These are phyloP conservation scores for Venturia nashicola DNA, from an alignment of 2,329 filamentous ascomycete genomes.

Conservation along the genomic window DNA sequence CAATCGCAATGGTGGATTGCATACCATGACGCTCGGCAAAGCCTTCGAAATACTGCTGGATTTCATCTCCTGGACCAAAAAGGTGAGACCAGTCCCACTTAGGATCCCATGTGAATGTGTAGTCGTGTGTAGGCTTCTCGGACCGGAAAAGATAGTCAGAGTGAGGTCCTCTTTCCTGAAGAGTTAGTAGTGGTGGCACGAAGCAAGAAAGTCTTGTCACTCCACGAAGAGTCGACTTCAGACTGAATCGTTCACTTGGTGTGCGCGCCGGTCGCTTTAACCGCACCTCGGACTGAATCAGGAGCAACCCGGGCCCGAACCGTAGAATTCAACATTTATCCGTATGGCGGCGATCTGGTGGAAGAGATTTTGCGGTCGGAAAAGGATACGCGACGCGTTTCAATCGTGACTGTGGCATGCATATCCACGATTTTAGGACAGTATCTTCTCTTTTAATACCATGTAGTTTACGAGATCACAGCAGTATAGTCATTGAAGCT, in stretches of 20 bases:
- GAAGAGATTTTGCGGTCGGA: conserved; percentile 7
- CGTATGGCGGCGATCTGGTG: not conserved
- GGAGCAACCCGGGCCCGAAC: not conserved
- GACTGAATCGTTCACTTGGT: not conserved
- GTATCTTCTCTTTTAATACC: no score
- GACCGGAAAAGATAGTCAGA: no score
- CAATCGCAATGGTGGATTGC: not conserved
- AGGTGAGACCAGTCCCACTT: conserved; percentile 49
- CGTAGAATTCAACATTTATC: not conserved
- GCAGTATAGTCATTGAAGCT: no score
- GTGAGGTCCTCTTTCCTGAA: not conserved
- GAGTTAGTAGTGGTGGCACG: not conserved
- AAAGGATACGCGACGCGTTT: conserved; percentile 1
- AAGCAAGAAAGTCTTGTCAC: not conserved
- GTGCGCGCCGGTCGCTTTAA: not conserved
- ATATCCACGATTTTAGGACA: not conserved
- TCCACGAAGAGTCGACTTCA: not conserved
- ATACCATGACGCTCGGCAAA: conserved; percentile 19
- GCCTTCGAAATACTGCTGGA: conserved; percentile 39
- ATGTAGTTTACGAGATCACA: no score
- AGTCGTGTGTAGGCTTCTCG: no score
- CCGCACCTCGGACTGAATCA: not conserved
- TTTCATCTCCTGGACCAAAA: conserved; percentile 43
- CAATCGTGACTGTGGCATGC: not conserved
- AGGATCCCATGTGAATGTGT: conserved; percentile 49